Base-by-base conservation (phyloP, 116 monocot genomes). In the Zostera marina region DNA sequence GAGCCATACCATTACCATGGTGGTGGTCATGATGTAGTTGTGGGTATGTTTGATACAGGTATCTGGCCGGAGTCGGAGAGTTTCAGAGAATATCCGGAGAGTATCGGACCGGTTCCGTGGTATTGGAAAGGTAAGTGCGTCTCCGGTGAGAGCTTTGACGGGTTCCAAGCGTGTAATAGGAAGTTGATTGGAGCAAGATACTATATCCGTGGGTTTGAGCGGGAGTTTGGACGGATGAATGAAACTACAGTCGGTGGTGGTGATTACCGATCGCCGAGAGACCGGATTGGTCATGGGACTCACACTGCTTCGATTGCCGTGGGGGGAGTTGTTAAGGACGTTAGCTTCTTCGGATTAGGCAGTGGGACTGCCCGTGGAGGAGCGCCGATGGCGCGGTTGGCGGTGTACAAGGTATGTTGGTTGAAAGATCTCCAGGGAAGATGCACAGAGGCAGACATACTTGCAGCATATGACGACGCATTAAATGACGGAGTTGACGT, bases 161-260 rank as follows among this genome's bases (percentile, higher is more conserved):
- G 81, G 0, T 13, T 17, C 17, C 59, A 47, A 3, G 71, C 76
- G 14, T 90, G 90, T 78, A 79, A 91, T 62, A 73, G 85, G 8
- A 91, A 91, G 78, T 74, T 91, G 11, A 68, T 91, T 55, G 85
- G 91, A 1, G 91, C 91, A 1, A 71, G 77, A 11, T 91, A 72
- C 66, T 91, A 85, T 72, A 9, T 73, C 46, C 9, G 21, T 2
- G 81, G 85, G 14, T 76, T 76, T 42, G 84, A 81, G 58, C 11
- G 8, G 2, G 78, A 81, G 16, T 70, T 69, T 17, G 80, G 84
- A 3, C 75, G 62, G 0, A 47, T 76, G 7, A 65, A 80, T 70
- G 53, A 70, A 1, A 49, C 32, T 32, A 5, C 32, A 32, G 32
- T 2, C 5, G 1, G 54, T 4, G 63, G 67, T 11, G 66, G 44